These are phyloP conservation scores for Aspergillus uvarum DNA, from an alignment of 2,329 filamentous ascomycete species.

Conservation along the genomic window DNA sequence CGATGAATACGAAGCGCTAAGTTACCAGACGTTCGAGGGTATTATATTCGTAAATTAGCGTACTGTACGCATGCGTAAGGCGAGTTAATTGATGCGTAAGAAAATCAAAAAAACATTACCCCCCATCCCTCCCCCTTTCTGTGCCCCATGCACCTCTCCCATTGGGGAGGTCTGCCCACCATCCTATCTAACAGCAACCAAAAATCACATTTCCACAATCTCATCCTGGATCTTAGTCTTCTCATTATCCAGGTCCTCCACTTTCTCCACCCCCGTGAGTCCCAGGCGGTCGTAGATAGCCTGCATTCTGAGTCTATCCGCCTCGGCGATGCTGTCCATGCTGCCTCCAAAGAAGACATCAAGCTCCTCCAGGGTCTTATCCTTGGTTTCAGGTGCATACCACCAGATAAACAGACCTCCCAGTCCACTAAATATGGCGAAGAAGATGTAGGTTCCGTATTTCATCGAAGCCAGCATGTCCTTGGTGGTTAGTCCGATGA, in stretches of 20 bases:
- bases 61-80: no score
- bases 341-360: slow-evolving; percentile 52
- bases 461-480: slow-evolving; percentile 30
- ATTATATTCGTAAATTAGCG: no score
- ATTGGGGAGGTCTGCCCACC: neutral
- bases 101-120: neutral
- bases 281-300: slow-evolving; percentile 71
- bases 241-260: slow-evolving; percentile 23
- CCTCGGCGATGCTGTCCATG: slow-evolving; percentile 33
- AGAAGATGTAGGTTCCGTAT: slow-evolving; percentile 45
- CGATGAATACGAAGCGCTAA: neutral
- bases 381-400: slow-evolving; percentile 52
- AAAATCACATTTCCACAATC: slow-evolving; percentile 14
- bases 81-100: neutral
- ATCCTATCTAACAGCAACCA: neutral
- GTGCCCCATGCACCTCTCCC: neutral
- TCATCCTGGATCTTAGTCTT: slow-evolving; percentile 17
- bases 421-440: slow-evolving; percentile 40
- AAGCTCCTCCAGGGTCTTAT: slow-evolving; percentile 55
- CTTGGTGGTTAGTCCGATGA: slow-evolving; percentile 33
- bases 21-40: neutral
- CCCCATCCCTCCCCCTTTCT: no score
- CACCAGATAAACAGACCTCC: slow-evolving; percentile 38
- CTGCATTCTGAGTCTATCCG: slow-evolving; percentile 62
- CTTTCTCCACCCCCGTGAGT: slow-evolving; percentile 40